Conservation (phyloP, 1,284 basidiomycete species). For the Ceratobasidium sp. region DNA sequence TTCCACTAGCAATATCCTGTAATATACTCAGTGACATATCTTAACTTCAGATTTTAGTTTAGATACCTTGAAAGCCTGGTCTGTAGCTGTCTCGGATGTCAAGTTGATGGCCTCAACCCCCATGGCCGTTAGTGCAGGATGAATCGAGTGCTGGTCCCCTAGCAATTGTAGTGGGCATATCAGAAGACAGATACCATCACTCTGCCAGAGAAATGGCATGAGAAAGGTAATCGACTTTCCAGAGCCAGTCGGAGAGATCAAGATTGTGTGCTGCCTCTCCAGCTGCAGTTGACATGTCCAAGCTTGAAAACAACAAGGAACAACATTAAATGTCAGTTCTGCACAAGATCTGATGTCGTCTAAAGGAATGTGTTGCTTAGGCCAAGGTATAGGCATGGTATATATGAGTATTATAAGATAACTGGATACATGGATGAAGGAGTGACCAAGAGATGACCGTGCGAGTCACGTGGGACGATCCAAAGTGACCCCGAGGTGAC, state of each 20-base stretch:
- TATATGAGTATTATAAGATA: neutral
- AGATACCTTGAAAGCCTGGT: conserved; percentile 7
- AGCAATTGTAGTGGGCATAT: conserved; percentile 19
- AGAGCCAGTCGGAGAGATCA: conserved; percentile 28
- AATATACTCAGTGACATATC: neutral
- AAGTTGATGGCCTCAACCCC: conserved; percentile 9
- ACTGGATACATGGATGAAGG: neutral
- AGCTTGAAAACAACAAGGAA: conserved; percentile 9
- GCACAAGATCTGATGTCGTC: neutral
- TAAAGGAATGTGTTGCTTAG: neutral
- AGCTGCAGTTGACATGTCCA: conserved; percentile 9
- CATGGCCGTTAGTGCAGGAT: neutral
- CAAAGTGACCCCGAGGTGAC: neutral
- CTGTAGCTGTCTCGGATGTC: conserved; percentile 6
- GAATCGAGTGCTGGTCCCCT: conserved; percentile 5
- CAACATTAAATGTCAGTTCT: neutral
- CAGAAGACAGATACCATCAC: conserved; percentile 9
- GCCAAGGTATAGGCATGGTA: neutral
- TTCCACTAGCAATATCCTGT: neutral
- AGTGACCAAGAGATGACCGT: neutral
- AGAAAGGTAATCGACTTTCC: conserved; percentile 29
- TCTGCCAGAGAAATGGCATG: conserved; percentile 2
- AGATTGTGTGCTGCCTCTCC: neutral
- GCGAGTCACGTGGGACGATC: neutral
- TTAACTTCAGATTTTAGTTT: neutral